Evolutionary conservation across 345 rosid genomes (phyloP), one percentile per base, ranked within the genome.

Genomic region (Brassica carinata): DNA sequence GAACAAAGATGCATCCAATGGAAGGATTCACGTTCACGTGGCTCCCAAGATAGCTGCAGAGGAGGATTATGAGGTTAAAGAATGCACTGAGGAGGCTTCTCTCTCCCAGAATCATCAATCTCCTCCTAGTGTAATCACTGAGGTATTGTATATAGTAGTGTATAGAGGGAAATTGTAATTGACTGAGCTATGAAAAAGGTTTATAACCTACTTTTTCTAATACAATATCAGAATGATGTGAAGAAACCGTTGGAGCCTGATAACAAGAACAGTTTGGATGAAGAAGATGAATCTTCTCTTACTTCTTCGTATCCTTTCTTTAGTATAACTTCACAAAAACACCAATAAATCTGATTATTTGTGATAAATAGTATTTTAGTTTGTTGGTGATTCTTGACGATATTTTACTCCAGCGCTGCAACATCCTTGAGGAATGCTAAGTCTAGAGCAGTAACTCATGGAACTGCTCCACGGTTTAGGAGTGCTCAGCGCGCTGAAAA

Each of bases 221-320:
- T 4, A 7, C 27, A 65, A 67, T 79, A 82, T 79, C 87, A 91
- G 99, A 81, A 85, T 69, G 86, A 62, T 84, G 69, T 83, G 77
- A 87, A 84, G 86, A 90, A 81, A 84, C 77, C 82, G 2, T 77
- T 72, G 73, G 88, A 87, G 9, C 79, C 68, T 38, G 85, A 85
- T 72, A 69, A 79, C 73, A 87, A 78, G 88, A 90, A 89, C 82
- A 83, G 78, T 79, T 79, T 48, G n/a, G 98, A 89, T 75, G 98
- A 95, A 5, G 98, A 91, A 55, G 98, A 96, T 84, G 86, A 72
- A 82, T 89, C 85, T 83, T 96, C 99, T 30, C 68, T 89, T 2
- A 72, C 91, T 70, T 93, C 99, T 82, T 88, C 97, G 90, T 90
- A 94, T 94, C 97, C 97, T 91, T 64, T 31, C 4, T n/a, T 14